Conservation (phyloP, 257 asterid species). For the Nicotiana otophora region DNA sequence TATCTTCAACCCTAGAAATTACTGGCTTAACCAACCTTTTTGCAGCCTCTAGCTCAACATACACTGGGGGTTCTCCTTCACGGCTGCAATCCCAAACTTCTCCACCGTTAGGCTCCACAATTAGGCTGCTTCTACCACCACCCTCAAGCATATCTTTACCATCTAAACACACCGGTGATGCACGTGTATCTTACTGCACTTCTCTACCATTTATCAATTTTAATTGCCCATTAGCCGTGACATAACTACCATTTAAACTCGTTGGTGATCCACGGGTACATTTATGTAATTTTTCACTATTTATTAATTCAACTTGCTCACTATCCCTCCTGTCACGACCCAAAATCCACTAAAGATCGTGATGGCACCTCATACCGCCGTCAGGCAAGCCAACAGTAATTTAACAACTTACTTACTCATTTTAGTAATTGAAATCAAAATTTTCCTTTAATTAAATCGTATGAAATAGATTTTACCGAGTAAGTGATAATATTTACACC, state of each 20-base stretch:
- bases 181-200: neutral
- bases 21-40: neutral
- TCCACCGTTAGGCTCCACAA: too few species aligned
- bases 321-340: neutral
- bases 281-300: neutral
- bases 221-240: too few species aligned
- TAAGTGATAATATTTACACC: too few species aligned
- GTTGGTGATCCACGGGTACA: neutral
- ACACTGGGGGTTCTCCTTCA: neutral
- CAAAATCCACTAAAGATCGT: too few species aligned
- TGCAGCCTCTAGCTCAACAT: neutral
- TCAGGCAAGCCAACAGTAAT: too few species aligned
- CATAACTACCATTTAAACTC: neutral
- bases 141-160: neutral
- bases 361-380: too few species aligned
- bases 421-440: too few species aligned
- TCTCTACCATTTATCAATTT: neutral
- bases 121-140: too few species aligned
- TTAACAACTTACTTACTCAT: too few species aligned
- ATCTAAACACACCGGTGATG: too few species aligned
- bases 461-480: too few species aligned
- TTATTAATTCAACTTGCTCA: neutral
- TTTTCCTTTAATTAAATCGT: too few species aligned
- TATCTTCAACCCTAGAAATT: conserved; percentile 16
- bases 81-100: neutral